Evolutionary conservation across 176 grass and related monocot species (phyloP), one percentile per base, ranked within the genome.

Genomic region (Cenchrus americanus): DNA sequence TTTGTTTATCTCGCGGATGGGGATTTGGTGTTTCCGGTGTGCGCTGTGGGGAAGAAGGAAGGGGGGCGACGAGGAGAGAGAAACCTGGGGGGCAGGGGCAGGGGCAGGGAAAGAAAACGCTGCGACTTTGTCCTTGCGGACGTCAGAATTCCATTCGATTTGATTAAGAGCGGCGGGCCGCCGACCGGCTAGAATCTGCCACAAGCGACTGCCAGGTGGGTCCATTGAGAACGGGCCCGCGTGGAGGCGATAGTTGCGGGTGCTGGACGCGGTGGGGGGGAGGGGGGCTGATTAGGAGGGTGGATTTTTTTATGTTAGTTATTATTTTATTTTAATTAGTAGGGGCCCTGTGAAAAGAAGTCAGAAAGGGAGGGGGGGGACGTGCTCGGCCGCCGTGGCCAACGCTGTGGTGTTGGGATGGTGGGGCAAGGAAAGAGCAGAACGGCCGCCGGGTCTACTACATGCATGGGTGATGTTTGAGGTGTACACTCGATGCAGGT

Each of bases 111-210:
- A 48, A 65, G 79, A 90, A 83, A 89, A 81, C 70, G 42, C 58
- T 46, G 87, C 77, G 83, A 75, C 84, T 86, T 78, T 72, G 91
- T 90, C 91, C 93, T 76, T 94, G 93, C 96, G 96, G 96, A 95
- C 96, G 93, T 98, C 96, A 98, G 93, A 92, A 83, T 83, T 95
- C 91, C 86, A 90, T 95, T 92, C 62, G 83, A 94, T 98, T 95
- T 92, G 72, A 87, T 95, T 95, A 88, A 92, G 79, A 34, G 69
- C 42, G 50, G 74, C 15, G 6, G 6, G 12, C 12, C 1, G 8
- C n/a, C 37, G 40, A 83, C 84, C 27, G 27, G 27, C 27, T 30
- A 30, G 27, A 30, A 30, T 30, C 2, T 42, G 6, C 41, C 41
- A 0, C 0, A 0, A 19, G 66, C 18, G 1, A 2, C 59, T 82